phyloP scores from a whole-genome alignment of 2,329 filamentous ascomycete species.

The Ceratocystis harringtonii region DNA sequence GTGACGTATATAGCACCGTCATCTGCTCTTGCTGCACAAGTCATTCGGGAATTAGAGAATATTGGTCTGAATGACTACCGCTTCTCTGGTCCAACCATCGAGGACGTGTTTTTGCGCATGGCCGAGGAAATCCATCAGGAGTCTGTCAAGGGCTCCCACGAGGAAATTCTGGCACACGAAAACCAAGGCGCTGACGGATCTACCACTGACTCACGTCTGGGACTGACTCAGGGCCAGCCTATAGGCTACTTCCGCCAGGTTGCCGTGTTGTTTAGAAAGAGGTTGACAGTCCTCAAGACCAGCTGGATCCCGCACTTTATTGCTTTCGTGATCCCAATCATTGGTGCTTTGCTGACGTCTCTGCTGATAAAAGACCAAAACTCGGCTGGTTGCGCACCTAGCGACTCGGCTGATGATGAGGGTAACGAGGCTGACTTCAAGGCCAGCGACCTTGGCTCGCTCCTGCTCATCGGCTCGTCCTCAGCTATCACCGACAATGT shows the following conservation, averaged over 20 bases:
- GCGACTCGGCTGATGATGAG: constrained; percentile 21
- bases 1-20: constrained; percentile 57
- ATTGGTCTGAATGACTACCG: constrained; percentile 61
- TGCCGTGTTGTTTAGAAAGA: constrained; percentile 61
- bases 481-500: constrained; percentile 4
- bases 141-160: constrained; percentile 20
- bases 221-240: constrained; percentile 51
- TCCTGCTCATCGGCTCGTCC: constrained; percentile 9
- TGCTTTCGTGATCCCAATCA: constrained; percentile 62
- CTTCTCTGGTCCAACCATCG: constrained; percentile 76
- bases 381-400: constrained; percentile 25
- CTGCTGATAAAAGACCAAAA: constrained; percentile 51
- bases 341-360: constrained; percentile 64
- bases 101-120: constrained; percentile 79
- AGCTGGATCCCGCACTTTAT: constrained; percentile 65
- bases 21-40: constrained; percentile 53
- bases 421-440: constrained; percentile 26
- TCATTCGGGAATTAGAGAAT: constrained; percentile 54
- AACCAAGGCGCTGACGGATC: constrained; percentile 18
- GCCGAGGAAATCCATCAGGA: constrained; percentile 54
- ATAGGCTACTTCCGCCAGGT: constrained; percentile 58
- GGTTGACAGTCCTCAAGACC: constrained; percentile 58
- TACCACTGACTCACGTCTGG: constrained; percentile 26
- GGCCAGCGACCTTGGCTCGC: constrained; percentile 23
- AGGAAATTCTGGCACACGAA: constrained; percentile 25